Conservation (phyloP, 306 rosid species). For the Prinsepia uniflora region DNA sequence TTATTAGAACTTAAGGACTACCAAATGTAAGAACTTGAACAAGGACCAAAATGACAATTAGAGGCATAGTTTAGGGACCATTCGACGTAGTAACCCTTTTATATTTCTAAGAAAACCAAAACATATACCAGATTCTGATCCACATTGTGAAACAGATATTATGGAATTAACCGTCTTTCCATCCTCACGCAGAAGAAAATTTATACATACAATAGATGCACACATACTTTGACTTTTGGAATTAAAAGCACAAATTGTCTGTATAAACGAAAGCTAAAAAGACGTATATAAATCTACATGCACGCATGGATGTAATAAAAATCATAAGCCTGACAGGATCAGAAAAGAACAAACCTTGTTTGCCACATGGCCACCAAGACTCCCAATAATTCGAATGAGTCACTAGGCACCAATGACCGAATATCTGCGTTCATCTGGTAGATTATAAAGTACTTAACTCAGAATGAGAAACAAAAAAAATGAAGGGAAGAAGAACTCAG, state of each 20-base stretch:
- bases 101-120: neutral
- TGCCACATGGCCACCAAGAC: constrained; percentile 62
- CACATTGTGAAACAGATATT: neutral
- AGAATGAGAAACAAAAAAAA: neutral
- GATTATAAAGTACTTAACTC: constrained; percentile 2
- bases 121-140: neutral
- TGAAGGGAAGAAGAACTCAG: neutral
- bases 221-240: neutral
- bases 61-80: too few species aligned
- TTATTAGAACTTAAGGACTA: too few species aligned
- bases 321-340: neutral
- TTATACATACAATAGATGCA: neutral
- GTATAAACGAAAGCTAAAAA: neutral
- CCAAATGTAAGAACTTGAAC: too few species aligned
- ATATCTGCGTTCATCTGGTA: constrained; percentile 59
- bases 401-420: constrained; percentile 49
- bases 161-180: neutral
- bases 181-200: neutral
- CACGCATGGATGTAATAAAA: neutral
- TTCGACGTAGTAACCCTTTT: too few species aligned
- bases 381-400: constrained; percentile 61
- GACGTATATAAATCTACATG: neutral
- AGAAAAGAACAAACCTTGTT: constrained; percentile 55
- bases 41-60: too few species aligned
- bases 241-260: neutral